A percentile compares a stretch with the other conserved stretches of the same genome.
These are phyloP conservation scores for Spergularia azorica DNA, from an alignment of 179 eudicot species.

Conservation along the genomic window DNA sequence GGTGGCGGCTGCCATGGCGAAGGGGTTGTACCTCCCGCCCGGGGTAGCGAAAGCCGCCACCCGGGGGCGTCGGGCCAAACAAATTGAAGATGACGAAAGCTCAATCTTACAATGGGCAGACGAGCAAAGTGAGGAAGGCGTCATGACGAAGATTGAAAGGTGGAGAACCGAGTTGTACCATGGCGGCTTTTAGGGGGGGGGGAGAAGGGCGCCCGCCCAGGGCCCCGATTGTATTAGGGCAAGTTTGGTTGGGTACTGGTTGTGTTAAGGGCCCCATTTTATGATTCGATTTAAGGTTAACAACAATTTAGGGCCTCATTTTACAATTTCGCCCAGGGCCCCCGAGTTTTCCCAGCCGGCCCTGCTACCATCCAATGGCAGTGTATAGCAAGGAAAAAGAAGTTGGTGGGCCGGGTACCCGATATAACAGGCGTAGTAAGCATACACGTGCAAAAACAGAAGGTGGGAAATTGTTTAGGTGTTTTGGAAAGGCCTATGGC, in stretches of 20 bases:
- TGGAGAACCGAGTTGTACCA: slow-evolving; percentile 48
- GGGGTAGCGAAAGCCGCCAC: neutral
- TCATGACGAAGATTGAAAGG: slow-evolving; percentile 41
- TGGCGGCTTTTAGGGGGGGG: too few relatives aligned
- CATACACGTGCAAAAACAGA: slow-evolving; percentile 23
- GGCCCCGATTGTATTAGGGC: too few relatives aligned
- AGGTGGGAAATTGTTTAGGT: slow-evolving; percentile 27
- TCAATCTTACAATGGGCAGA: slow-evolving; percentile 50
- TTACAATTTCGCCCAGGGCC: too few relatives aligned
- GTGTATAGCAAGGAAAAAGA: neutral
- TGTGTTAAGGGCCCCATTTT: too few relatives aligned
- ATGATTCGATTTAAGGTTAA: too few relatives aligned
- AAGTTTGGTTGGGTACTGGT: too few relatives aligned
- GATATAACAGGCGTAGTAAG: neutral
- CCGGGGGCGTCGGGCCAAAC: slow-evolving; percentile 4
- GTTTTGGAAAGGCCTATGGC: slow-evolving; percentile 44
- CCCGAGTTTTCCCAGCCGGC: too few relatives aligned
- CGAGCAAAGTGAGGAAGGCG: slow-evolving; percentile 42
- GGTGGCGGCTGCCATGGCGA: slow-evolving; percentile 55
- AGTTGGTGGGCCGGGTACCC: slow-evolving; percentile 2
- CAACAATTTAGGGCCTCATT: too few relatives aligned
- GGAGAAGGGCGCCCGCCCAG: too few relatives aligned
- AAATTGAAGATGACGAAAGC: slow-evolving; percentile 39
- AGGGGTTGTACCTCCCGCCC: slow-evolving; percentile 36
- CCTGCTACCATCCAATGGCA: slow-evolving; percentile 9